Conservation (phyloP, 441 rosid species). For the Corymbia citriodora region DNA sequence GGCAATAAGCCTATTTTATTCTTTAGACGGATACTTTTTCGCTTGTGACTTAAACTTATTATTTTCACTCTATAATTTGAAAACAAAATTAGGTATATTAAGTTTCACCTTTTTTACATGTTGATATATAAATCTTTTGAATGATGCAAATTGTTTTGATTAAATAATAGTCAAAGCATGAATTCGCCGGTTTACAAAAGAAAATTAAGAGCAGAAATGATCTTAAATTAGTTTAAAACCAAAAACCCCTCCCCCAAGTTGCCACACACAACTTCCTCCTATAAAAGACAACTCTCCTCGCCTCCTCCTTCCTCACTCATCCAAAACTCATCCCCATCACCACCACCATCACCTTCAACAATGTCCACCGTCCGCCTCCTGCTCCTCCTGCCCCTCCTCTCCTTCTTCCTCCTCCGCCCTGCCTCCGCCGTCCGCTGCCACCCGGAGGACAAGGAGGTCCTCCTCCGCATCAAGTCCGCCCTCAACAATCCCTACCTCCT, state of each 20-base stretch:
- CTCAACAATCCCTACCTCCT: conserved; percentile 1
- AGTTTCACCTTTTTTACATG: background rate
- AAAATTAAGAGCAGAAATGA: background rate
- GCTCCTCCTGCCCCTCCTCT: background rate
- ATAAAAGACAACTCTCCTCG: background rate
- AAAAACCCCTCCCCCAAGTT: background rate
- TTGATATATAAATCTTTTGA: background rate
- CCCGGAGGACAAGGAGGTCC: conserved; percentile 8
- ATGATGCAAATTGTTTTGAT: accelerated
- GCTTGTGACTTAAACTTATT: too few species aligned
- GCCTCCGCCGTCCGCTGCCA: background rate
- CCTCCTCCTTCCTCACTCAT: background rate
- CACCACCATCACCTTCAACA: background rate
- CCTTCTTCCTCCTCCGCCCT: background rate
- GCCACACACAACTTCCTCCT: background rate
- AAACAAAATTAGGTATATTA: background rate
- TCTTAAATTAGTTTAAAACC: background rate
- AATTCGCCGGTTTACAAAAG: background rate
- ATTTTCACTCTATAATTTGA: too few species aligned
- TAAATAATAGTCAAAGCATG: background rate
- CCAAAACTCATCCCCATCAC: background rate
- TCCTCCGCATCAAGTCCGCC: conserved; percentile 5
- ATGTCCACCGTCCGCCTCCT: background rate
- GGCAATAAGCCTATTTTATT: background rate
- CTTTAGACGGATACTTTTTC: too few species aligned